phyloP scores from a whole-genome alignment of 306 rosid species.

The Luffa aegyptiaca region DNA sequence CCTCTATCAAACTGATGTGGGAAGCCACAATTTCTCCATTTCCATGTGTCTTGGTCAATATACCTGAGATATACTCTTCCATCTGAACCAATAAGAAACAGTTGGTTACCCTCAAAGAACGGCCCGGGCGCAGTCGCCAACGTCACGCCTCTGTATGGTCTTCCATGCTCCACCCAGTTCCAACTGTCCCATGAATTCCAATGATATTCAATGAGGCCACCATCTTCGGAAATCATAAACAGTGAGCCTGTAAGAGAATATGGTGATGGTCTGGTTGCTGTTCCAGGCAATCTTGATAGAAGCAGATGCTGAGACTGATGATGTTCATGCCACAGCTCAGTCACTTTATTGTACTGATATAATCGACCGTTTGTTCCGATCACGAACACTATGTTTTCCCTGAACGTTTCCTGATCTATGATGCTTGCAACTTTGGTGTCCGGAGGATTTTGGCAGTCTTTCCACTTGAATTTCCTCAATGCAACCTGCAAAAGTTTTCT shows the following conservation, averaged over 20 bases:
- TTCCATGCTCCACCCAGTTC: constrained; percentile 95
- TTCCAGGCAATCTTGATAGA: constrained; percentile 67
- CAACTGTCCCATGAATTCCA: constrained; percentile 72
- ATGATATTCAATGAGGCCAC: constrained; percentile 80
- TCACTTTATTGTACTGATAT: constrained; percentile 87
- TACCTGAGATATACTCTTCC: constrained; percentile 76
- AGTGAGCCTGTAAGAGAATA: constrained; percentile 63
- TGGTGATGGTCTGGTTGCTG: constrained; percentile 50
- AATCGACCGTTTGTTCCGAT: constrained; percentile 66
- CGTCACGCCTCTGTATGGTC: constrained; percentile 59
- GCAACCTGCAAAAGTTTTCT: constrained; percentile 47
- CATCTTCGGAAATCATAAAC: constrained; percentile 73
- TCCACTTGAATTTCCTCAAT: constrained; percentile 80
- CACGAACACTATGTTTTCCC: constrained; percentile 75
- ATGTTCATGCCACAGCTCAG: constrained; percentile 86
- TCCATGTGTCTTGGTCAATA: constrained; percentile 63
- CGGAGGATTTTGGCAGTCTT: constrained; percentile 67
- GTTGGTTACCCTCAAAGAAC: constrained; percentile 55
- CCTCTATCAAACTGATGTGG: constrained; percentile 32
- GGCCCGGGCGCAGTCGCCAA: constrained; percentile 73
- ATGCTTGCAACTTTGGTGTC: constrained; percentile 50
- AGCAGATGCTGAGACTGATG: constrained; percentile 77
- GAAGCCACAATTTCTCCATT: constrained; percentile 68
- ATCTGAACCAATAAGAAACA: constrained; percentile 77
- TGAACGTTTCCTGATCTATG: constrained; percentile 67